These are phyloP conservation scores for Saccharomyces paradoxus DNA, from an alignment of 805 yeast genomes.

Conservation along the genomic window DNA sequence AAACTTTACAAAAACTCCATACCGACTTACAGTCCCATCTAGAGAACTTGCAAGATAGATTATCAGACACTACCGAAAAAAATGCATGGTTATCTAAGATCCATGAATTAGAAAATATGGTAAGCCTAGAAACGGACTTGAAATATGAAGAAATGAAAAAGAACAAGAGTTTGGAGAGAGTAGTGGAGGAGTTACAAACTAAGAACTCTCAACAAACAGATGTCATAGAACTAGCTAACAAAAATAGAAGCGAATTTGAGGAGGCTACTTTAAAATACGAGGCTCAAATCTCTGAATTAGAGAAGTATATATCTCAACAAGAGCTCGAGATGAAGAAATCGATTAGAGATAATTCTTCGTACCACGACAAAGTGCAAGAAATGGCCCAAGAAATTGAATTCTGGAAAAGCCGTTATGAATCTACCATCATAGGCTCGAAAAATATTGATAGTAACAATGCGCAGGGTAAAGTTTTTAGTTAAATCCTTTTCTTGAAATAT, in stretches of 20 bases:
- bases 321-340: constrained; percentile 37
- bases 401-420: constrained; percentile 37
- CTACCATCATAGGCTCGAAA: not conserved
- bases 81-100: constrained; percentile 52
- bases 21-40: constrained; percentile 41
- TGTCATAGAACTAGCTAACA: constrained; percentile 45
- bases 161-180: constrained; percentile 42
- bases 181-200: constrained; percentile 45
- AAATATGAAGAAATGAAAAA: constrained; percentile 47
- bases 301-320: constrained; percentile 38
- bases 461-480: not conserved
- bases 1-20: constrained; percentile 50
- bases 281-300: constrained; percentile 37
- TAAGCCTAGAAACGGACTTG: constrained; percentile 40
- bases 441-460: not conserved
- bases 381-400: constrained; percentile 51
- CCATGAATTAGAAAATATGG: constrained; percentile 41
- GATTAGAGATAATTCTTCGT: constrained; percentile 49
- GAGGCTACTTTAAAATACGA: constrained; percentile 41
- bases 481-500: not conserved
- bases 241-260: constrained; percentile 51
- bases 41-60: constrained; percentile 39
- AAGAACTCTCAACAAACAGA: constrained; percentile 44
- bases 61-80: constrained; percentile 44
- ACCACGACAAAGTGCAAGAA: constrained; percentile 44